These are phyloP conservation scores for Lobosporangium transversale DNA, from an alignment of 192 early-diverging fungal species.

Conservation along the genomic window DNA sequence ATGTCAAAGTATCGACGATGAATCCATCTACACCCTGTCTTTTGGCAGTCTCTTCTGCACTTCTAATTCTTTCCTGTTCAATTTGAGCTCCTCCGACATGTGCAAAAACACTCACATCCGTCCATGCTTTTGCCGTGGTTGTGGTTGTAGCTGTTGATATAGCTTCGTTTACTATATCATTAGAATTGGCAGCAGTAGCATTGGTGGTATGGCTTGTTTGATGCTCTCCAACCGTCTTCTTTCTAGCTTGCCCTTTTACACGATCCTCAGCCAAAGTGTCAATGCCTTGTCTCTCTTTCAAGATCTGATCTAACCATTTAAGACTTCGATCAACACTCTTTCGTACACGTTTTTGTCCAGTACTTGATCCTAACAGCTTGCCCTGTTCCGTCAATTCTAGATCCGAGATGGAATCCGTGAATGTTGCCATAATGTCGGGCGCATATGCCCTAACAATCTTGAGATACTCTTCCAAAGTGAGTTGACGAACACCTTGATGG, in stretches of 20 bases:
- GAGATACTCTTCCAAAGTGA: slow-evolving; percentile 57
- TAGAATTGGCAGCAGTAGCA: not conserved
- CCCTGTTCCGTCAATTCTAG: slow-evolving; percentile 2
- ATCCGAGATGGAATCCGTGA: slow-evolving; percentile 59
- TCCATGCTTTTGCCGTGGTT: slow-evolving; percentile 16
- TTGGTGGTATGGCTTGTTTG: not conserved
- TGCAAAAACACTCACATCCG: slow-evolving; percentile 58
- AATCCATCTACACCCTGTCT: slow-evolving; percentile 64
- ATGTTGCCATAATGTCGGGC: slow-evolving; percentile 56
- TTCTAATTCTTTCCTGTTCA: slow-evolving; percentile 59
- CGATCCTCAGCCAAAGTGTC: slow-evolving; percentile 26
- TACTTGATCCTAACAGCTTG: slow-evolving; percentile 5
- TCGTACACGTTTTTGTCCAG: slow-evolving; percentile 54
- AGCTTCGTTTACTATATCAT: not conserved
- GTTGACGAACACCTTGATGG: slow-evolving; percentile 61
- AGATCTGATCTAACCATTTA: slow-evolving; percentile 58
- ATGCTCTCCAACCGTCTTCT: slow-evolving; percentile 8
- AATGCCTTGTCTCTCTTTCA: slow-evolving; percentile 32
- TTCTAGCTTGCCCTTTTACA: slow-evolving; percentile 43
- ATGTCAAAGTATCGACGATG: slow-evolving; percentile 55
- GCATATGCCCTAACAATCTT: slow-evolving; percentile 54
- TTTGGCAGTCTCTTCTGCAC: slow-evolving; percentile 56
- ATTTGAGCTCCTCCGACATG: slow-evolving; percentile 56
- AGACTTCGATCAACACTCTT: slow-evolving; percentile 61
- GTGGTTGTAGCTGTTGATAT: not conserved